phyloP scores from a whole-genome alignment of 75 land plant genomes.

The Cunninghamia lanceolata region DNA sequence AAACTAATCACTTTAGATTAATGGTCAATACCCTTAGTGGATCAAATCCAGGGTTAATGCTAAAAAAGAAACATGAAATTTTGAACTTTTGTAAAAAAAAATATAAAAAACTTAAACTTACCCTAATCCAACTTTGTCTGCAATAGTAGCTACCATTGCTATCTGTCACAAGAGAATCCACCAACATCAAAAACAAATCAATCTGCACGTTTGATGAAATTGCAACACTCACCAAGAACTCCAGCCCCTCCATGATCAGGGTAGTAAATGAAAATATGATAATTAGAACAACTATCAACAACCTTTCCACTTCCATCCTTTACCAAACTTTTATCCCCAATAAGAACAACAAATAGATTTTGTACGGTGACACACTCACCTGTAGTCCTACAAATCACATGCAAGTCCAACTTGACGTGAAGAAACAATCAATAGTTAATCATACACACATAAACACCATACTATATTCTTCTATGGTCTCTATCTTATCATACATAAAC shows the following conservation, averaged over 20 bases:
- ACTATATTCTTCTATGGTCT: constrained; percentile 8
- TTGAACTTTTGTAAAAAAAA: too few relatives aligned
- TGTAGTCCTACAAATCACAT: constrained; percentile 55
- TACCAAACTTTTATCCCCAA: constrained; percentile 72
- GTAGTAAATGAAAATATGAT: constrained; percentile 79
- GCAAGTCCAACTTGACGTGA: too few relatives aligned
- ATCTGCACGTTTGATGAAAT: not conserved
- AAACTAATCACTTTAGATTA: not conserved
- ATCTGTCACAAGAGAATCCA: not conserved
- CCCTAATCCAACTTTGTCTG: not conserved
- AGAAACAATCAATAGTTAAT: not conserved
- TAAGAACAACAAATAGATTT: constrained; percentile 77
- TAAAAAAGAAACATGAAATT: too few relatives aligned
- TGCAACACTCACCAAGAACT: constrained; percentile 60
- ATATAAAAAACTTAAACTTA: not conserved
- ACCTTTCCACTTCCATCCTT: constrained; percentile 85
- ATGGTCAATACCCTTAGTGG: not conserved
- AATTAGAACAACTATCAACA: constrained; percentile 78
- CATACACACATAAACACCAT: too few relatives aligned
- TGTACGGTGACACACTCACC: constrained; percentile 71
- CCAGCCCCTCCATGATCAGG: constrained; percentile 89
- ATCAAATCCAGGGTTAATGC: not conserved
- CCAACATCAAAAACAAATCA: not conserved
- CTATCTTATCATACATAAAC: constrained; percentile 52
- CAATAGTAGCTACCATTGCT: not conserved